These are phyloP conservation scores for Lipomyces yamadae DNA, from an alignment of 805 yeast genomes.

Conservation along the genomic window DNA sequence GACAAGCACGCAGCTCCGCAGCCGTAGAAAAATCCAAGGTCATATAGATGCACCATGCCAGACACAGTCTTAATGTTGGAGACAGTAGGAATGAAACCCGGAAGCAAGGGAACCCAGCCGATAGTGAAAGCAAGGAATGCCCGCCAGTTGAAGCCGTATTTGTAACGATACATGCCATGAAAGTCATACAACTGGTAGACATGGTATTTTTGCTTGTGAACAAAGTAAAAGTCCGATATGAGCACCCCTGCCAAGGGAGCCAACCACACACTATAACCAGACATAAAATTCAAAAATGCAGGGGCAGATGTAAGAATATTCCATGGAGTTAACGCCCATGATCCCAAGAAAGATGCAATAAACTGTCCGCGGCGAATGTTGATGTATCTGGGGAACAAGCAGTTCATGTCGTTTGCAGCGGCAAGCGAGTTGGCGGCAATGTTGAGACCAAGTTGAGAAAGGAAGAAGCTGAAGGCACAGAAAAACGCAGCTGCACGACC, in stretches of 20 bases:
- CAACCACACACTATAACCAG: slow-evolving; percentile 49
- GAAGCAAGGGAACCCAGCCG: slow-evolving; percentile 39
- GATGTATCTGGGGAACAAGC: slow-evolving; percentile 53
- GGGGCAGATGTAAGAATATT: slow-evolving; percentile 48
- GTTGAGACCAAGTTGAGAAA: slow-evolving; percentile 46
- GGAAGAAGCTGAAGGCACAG: slow-evolving; percentile 47
- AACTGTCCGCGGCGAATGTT: slow-evolving; percentile 55
- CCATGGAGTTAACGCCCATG: slow-evolving; percentile 52
- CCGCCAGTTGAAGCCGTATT: slow-evolving; percentile 54
- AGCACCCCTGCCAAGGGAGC: slow-evolving; percentile 51
- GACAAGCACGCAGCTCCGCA: slow-evolving; percentile 33
- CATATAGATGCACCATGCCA: slow-evolving; percentile 39
- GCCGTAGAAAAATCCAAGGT: slow-evolving; percentile 40
- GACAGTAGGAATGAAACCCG: slow-evolving; percentile 41
- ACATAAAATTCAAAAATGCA: slow-evolving; percentile 47
- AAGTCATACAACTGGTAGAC: slow-evolving; percentile 33
- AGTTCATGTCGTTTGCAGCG: slow-evolving; percentile 50
- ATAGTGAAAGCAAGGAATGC: slow-evolving; percentile 47
- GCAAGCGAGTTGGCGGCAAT: slow-evolving; percentile 50
- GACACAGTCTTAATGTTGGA: slow-evolving; percentile 17
- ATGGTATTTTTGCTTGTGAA: slow-evolving; percentile 39
- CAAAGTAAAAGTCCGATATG: slow-evolving; percentile 50
- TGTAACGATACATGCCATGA: slow-evolving; percentile 49
- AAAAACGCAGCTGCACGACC: slow-evolving; percentile 53
- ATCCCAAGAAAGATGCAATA: slow-evolving; percentile 46